Evolutionary conservation across 805 yeast genomes (phyloP), one percentile per base, ranked within the genome.

Genomic region (Metschnikowia reukaufii): DNA sequence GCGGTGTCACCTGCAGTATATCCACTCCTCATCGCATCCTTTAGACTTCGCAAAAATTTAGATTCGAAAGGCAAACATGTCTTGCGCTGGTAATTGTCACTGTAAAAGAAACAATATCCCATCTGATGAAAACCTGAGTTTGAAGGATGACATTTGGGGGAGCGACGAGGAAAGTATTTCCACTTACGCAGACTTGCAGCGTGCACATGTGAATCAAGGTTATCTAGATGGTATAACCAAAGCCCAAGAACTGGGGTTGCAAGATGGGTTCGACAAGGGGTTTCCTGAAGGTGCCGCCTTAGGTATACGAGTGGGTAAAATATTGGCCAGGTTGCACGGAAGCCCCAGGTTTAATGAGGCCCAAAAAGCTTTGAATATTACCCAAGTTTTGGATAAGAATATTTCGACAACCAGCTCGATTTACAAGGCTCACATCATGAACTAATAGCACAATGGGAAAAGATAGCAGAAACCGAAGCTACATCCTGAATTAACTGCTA

Each of bases 221-320:
- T 91, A 88, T 55, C 65, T 88, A 4, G 96, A 86, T 50, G 98
- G 97, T 0, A 59, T 91, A 5, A 72, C 88, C 1, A 65, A 63
- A 13, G 79, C 88, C 4, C 84, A 88, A 56, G 95, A 87, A 54
- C 64, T 66, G 6, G 79, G 84, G 34, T 67, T 89, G 19, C 97
- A 91, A 60, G 59, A 68, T 10, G 97, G 96, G 0, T 91, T 92
- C 59, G 95, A 91, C 61, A 74, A 69, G 2, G 92, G 92, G 0
- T 91, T 82, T 55, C 88, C 88, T 0, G 58, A 68, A 2, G 98
- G 98, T 1, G 88, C 94, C 0, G 60, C 59, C 2, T 50, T 90
- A 1, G 97, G 96, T 0, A 66, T 77, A 0, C 54, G 67, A 13
- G 83, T 82, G 0, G 98, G 98, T 0, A 62, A 64, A 38, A 68